Evolutionary conservation across 768 basidiomycete species (phyloP), one percentile per base, ranked within the genome.

Genomic region (Pilatotrama ljubarskyi): DNA sequence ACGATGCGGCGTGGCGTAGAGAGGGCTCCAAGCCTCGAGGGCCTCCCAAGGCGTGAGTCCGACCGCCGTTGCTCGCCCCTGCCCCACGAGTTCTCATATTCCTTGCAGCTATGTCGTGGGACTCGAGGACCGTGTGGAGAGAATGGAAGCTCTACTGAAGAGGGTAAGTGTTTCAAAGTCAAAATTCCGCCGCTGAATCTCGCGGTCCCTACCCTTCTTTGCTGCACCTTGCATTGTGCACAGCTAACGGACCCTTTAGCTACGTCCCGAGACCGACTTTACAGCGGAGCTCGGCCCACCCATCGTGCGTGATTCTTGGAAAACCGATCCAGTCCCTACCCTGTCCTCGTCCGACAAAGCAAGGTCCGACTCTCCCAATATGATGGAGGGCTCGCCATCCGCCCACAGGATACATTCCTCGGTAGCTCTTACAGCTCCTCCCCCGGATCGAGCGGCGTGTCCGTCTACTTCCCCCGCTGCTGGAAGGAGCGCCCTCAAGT

Each of bases 251-350:
- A 35, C 18, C 38, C 46, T 46, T 64, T 66, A 90, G 88, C 76
- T 90, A 64, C 79, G 77, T 26, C 89, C 88, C 29, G 81, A 82
- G 61, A 69, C 73, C 44, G 85, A 89, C 68, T 86, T 88, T 68
- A 79, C 82, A 35, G 72, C 78, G 20, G 82, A 87, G 62, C 75
- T 91, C 47, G 88, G 88, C 0, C 83, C 85, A 7, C 81, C 81
- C 1, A 73, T 90, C 9, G 36, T 82, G 46, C 82, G 87, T 37
- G 86, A 80, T 63, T 87, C 86, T 5, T 90, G 88, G 88, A 88
- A 72, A 65, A 58, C 49, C 13, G 73, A 73, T 8, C 65, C 69
- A 1, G 56, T 64, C 7, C 50, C 58, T 7, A 61, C 58, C 29
- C 58, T 68, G 29, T 63, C 64, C n/a, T 48, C 52, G 0, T 58